Evolutionary conservation across 768 basidiomycete species (phyloP).

Genomic region (Paxillus involutus): DNA sequence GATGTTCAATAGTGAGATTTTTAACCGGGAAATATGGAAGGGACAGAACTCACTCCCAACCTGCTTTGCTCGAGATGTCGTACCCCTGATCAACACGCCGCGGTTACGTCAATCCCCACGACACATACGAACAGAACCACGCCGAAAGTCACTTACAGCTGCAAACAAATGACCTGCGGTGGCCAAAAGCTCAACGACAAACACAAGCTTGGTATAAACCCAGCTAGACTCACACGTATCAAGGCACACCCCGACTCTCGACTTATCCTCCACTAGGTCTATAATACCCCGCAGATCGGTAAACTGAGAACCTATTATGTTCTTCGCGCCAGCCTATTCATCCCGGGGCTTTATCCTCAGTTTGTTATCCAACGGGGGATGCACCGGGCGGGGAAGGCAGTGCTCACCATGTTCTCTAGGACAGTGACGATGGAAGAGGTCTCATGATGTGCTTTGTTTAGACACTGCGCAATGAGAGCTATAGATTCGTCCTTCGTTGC

Average conservation of each 20-base stretch:
- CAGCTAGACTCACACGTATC: constrained; percentile 63
- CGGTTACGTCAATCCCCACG: background rate
- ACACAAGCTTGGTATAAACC: background rate
- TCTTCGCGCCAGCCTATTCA: constrained; percentile 71
- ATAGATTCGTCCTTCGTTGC: constrained; percentile 62
- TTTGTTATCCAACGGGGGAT: background rate
- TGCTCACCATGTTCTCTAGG: constrained; percentile 80
- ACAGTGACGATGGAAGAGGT: constrained; percentile 62
- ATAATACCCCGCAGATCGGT: constrained; percentile 71
- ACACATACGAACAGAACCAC: constrained; percentile 40
- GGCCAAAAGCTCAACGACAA: no score
- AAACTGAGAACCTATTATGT: constrained; percentile 74
- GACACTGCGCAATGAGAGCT: constrained; percentile 61
- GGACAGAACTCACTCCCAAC: constrained; percentile 58
- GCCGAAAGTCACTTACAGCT: constrained; percentile 60
- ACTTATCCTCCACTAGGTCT: constrained; percentile 65
- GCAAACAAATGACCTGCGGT: constrained; percentile 71
- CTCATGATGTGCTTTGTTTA: constrained; percentile 71
- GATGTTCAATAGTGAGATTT: background rate
- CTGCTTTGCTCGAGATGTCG: constrained; percentile 70
- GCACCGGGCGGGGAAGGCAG: background rate
- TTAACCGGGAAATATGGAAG: background rate
- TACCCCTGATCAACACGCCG: constrained; percentile 53
- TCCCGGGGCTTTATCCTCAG: background rate
- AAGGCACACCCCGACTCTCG: constrained; percentile 76